Evolutionary conservation across 2,329 filamentous ascomycete genomes (phyloP).

Genomic region (Aspergillus sp.): DNA sequence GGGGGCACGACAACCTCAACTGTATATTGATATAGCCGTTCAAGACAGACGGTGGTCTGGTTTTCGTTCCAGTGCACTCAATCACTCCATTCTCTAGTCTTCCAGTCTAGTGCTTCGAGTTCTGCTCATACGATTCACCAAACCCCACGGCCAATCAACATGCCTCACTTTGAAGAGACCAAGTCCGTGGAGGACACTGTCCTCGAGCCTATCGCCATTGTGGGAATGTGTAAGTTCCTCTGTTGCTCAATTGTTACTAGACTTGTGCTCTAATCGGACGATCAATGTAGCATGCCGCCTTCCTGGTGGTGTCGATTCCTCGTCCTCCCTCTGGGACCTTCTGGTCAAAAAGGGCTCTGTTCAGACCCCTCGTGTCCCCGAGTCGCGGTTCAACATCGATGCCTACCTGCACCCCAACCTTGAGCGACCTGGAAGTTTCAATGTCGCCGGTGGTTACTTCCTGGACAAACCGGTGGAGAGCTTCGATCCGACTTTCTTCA

Average conservation of each 20-base stretch:
- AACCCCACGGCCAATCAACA: background rate
- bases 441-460: slow-evolving; percentile 23
- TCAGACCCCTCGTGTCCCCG: slow-evolving; percentile 5
- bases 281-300: slow-evolving; percentile 12
- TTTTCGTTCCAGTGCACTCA: too few species aligned
- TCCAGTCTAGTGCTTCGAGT: too few species aligned
- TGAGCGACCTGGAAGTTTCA: slow-evolving; percentile 16
- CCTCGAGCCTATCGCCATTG: slow-evolving; percentile 8
- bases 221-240: slow-evolving; percentile 10
- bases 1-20: too few species aligned
- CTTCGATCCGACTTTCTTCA: slow-evolving; percentile 29
- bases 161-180: background rate
- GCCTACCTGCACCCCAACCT: slow-evolving; percentile 7
- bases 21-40: too few species aligned
- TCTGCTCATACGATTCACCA: background rate
- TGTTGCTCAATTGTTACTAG: too few species aligned
- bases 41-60: too few species aligned
- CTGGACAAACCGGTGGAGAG: slow-evolving; percentile 22
- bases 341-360: slow-evolving; percentile 12
- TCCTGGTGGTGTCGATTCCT: slow-evolving; percentile 15
- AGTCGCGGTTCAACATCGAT: slow-evolving; percentile 18
- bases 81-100: too few species aligned
- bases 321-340: slow-evolving; percentile 20
- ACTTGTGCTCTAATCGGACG: too few species aligned
- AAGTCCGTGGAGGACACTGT: background rate